phyloP scores from a whole-genome alignment of 169 alveolate species.

The Plasmodium sp. region DNA sequence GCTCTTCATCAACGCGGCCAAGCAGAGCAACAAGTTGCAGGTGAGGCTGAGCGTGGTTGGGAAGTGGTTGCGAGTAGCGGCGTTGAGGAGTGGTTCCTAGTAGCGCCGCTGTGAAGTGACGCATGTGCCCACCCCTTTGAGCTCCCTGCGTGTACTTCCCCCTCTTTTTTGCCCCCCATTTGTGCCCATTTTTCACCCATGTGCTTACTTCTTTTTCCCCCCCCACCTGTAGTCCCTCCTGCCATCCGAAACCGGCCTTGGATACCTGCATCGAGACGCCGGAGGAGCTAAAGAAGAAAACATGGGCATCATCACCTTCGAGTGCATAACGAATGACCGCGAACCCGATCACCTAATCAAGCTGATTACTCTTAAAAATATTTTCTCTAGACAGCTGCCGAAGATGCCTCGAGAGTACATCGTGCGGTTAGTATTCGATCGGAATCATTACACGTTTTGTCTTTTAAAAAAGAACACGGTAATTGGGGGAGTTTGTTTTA shows the following conservation, averaged over 20 bases:
- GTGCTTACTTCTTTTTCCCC: background rate
- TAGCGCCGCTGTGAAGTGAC: background rate
- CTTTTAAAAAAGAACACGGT: conserved; percentile 92
- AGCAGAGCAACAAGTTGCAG: conserved; percentile 54
- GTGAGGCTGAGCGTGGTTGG: background rate
- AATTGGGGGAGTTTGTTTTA: conserved; percentile 98
- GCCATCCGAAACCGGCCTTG: conserved; percentile 93
- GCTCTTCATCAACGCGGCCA: conserved; percentile 48
- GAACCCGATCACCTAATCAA: conserved; percentile 90
- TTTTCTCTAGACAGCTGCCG: conserved; percentile 97
- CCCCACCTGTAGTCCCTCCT: conserved; percentile 78
- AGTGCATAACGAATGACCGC: conserved; percentile 93
- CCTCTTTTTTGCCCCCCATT: background rate
- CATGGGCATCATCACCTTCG: conserved; percentile 91
- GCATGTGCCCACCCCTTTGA: background rate
- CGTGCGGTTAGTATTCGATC: conserved; percentile 96
- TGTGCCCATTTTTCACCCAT: background rate
- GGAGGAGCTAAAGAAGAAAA: conserved; percentile 94
- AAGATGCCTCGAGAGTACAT: conserved; percentile 99
- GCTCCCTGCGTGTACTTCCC: background rate
- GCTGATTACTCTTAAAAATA: conserved; percentile 94
- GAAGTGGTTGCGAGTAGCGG: no score
- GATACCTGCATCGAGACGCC: conserved; percentile 92
- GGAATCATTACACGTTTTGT: conserved; percentile 97
- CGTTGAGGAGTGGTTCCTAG: no score